Evolutionary conservation across 179 eudicot species (phyloP), one percentile per base, ranked within the genome.

Genomic region (Spergularia azorica): DNA sequence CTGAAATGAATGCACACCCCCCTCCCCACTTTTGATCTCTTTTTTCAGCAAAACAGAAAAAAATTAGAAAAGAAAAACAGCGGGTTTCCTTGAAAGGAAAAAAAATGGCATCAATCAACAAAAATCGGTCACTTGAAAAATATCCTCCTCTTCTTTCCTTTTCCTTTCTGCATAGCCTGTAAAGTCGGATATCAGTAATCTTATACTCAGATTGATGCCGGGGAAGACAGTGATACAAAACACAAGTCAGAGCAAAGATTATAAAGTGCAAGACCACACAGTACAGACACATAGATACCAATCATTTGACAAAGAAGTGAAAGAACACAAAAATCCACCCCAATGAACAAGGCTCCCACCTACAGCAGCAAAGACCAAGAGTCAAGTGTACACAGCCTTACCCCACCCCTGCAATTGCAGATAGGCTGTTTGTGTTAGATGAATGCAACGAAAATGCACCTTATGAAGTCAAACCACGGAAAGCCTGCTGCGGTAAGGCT

Each of bases 81-180:
- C 32, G 32, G 32, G 32, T 26, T 69, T 69, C 73, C 73, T 21
- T 59, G 60, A 21, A 51, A 9, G 17, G 54, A 16, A 46, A 70
- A 71, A 48, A 41, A 68, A 18, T 66, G 54, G 55, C 43, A 62
- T 17, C 62, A 13, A 74, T 48, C 67, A 74, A 51, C 61, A 57
- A 74, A 73, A 74, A 18, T 17, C 70, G 8, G 9, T 74, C 76
- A 82, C 71, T 82, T 75, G 70, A 82, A 82, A 76, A 82, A 79
- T 61, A 70, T 76, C 76, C 84, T 74, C 39, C 81, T 69, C 81
- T 71, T 82, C 76, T 74, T 82, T 46, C 84, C 84, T 70, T 82
- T 82, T 13, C 75, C 79, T 69, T 71, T 82, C 69, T 82, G 84
- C 76, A 57, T 11, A 58, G 84, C 84, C 84, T 82, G 84, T 63